Evolutionary conservation across 2,329 filamentous ascomycete species (phyloP), one percentile per base, ranked within the genome.

Genomic region (Coniella vitis): DNA sequence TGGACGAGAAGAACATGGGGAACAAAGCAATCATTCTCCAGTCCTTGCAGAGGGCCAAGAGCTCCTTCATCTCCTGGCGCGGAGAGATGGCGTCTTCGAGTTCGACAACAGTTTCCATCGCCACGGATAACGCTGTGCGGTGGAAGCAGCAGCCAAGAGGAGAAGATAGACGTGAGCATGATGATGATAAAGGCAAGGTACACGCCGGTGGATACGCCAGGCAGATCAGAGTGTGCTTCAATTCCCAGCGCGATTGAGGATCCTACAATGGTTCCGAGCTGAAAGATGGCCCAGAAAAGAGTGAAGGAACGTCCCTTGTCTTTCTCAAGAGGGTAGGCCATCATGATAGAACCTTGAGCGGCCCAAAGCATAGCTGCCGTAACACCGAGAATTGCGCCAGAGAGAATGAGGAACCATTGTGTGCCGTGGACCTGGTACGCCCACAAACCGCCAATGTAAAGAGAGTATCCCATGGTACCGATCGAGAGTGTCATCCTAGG

Each of bases 1-100:
- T 90, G 61, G 83, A 87, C 19, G 83, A 79, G 63, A 87, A 78
- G 70, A 90, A 90, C 82, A 90, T 87, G 58, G 87, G 87, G 68
- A 89, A 90, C 25, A 90, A 75, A 7, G 82, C 66, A 41, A 89
- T 56, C 56, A 90, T 84, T 61, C 54, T 49, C 54, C 52, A 54
- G 40, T 58, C 56, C 47, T 35, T 51, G 16, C 53, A 20, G 34
- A 56, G 22, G 4, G 35, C 32, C 20, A 38, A 39, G 3, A 58
- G 40, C 35, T 53, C 55, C 16, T 41, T 41, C 44, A 56, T 49
- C 43, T 58, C 56, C 19, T 49, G 38, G 38, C 19, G 41, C 4
- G 53, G 49, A 0, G 48, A 49, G 21, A 56, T 51, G 14, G 55
- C 44, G 13, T 42, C 46, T 40, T 56, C 49, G n/a, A 55, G 38